Base-by-base conservation (phyloP, 108 stramenopile genomes). In the Craspedostauros australis region DNA sequence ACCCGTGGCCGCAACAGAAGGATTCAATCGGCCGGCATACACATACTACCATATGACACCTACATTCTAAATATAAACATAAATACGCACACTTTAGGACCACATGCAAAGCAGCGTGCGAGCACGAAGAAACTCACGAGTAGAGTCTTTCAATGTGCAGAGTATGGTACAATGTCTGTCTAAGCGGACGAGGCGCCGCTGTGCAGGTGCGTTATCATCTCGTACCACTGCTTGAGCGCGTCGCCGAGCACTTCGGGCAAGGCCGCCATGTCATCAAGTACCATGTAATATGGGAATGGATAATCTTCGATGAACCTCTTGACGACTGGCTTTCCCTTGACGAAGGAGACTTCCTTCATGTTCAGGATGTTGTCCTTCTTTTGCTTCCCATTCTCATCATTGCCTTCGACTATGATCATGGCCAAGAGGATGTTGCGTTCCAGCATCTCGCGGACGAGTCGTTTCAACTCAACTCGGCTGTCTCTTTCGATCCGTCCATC, bases 221-320 rank as follows among this genome's bases (percentile, higher is more conserved):
- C 96, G 59, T 98, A 97, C 99, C 99, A 99, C 47, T 99, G 97
- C 53, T 85, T 73, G 9, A 99, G 57, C 3, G 92, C 87, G 64
- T 98, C 96, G 16, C 96, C 96, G 11, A 99, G 72, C 8, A 94
- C 90, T 44, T 96, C 96, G 3, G 99, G 99, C 20, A 99, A 69
- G 11, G 81, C 58, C 26, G 71, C 60, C 44, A 98, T 75, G 42
- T 99, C 90, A 7, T 82, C 81, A 22, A 98, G 68, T 12, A 96
- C 53, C 38, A 98, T 74, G 65, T 99, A 99, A 64, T 94, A 95
- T 2, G 97, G 96, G 54, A 99, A 98, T 2, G 99, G 99, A 58
- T 94, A 99, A 56, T 93, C 96, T 39, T 98, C 99, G 20, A 99
- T 88, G 78, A 98, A 99, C 20, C 71, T 62, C 53, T 72, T 94